A percentile compares a stretch with the other conserved stretches of the same genome.
phyloP scores from a whole-genome alignment of 2,329 filamentous ascomycete species.

The Xylariaceae sp. region DNA sequence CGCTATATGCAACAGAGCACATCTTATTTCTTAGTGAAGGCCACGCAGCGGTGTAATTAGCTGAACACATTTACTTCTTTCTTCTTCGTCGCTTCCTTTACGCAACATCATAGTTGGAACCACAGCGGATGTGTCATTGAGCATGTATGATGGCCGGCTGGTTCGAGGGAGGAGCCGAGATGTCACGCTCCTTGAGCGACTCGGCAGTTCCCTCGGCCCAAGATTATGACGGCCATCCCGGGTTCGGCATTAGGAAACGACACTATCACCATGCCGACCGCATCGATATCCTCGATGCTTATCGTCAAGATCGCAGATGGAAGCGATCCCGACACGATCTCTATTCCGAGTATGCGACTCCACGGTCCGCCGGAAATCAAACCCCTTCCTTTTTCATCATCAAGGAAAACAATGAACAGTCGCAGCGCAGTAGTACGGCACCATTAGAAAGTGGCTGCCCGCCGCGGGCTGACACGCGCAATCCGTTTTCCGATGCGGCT shows the following conservation, averaged over 20 bases:
- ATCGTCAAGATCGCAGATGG: constrained; percentile 38
- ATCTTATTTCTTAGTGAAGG: too few relatives aligned
- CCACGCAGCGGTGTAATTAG: not conserved
- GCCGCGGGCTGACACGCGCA: constrained; percentile 22
- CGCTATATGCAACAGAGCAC: too few relatives aligned
- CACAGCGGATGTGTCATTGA: constrained; percentile 19
- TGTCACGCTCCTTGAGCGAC: constrained; percentile 35
- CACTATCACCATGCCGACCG: constrained; percentile 36
- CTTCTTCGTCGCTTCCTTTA: constrained; percentile 6
- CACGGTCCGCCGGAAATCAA: constrained; percentile 17
- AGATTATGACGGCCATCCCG: constrained; percentile 21
- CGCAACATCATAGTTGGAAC: constrained; percentile 1
- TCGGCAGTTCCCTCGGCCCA: constrained; percentile 24
- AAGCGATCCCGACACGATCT: constrained; percentile 27
- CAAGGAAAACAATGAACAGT: constrained; percentile 24
- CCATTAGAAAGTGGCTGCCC: constrained; percentile 27
- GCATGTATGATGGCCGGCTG: constrained; percentile 37
- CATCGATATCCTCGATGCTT: constrained; percentile 28
- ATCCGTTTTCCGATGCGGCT: constrained; percentile 1
- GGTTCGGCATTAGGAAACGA: constrained; percentile 39
- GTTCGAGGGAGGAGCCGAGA: constrained; percentile 33
- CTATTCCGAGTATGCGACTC: constrained; percentile 14
- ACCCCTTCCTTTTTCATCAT: constrained; percentile 34
- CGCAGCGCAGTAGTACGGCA: constrained; percentile 18
- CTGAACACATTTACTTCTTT: constrained; percentile 1